Evolutionary conservation across 441 rosid species (phyloP), one percentile per base, ranked within the genome.

Genomic region (Pelargonium exstipulatum): DNA sequence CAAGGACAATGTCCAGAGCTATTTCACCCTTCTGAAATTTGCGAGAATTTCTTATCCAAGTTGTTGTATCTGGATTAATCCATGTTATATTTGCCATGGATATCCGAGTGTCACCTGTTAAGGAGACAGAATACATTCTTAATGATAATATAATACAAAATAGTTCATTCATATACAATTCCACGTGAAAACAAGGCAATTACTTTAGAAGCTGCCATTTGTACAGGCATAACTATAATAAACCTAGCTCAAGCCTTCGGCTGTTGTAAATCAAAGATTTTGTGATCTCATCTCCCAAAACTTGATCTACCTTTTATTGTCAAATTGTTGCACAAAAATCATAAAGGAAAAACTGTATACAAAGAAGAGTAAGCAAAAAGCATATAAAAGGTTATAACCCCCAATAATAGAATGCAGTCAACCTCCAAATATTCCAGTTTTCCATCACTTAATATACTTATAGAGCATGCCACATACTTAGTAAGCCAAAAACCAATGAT

Each of bases 101-200:
- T 75, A 95, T 81, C 66, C 96, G 89, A 77, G 82, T 87, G 72
- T 95, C 97, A 76, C 99, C 98, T 95, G 82, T 74, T 66, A 78
- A 80, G 60, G 60, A 69, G 77, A 70, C 64, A 68, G 53, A 70
- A 46, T 53, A 45, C 24, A 64, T 37, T 37, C 9, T 37, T 37
- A 37, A 6, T 37, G 42, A 37, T 37, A 37, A 37, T 37, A 37
- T 7, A 53, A 53, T 17, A 17, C 14, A 53, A 53, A 53, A 53
- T 20, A 53, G 58, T 14, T 18, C 16, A 18, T 53, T 17, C 22
- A 16, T 53, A 53, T 53, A 53, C 60, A 53, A 53, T 8, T 53
- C 14, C 14, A 46, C 14, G 9, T 16, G 18, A 53, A 4, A n/a
- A 16, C 18, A 53, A 53, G 22, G 17, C 20, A 17, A 20, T 14